phyloP scores from a whole-genome alignment of 768 basidiomycete species.

The Mycena olivaceomarginata region DNA sequence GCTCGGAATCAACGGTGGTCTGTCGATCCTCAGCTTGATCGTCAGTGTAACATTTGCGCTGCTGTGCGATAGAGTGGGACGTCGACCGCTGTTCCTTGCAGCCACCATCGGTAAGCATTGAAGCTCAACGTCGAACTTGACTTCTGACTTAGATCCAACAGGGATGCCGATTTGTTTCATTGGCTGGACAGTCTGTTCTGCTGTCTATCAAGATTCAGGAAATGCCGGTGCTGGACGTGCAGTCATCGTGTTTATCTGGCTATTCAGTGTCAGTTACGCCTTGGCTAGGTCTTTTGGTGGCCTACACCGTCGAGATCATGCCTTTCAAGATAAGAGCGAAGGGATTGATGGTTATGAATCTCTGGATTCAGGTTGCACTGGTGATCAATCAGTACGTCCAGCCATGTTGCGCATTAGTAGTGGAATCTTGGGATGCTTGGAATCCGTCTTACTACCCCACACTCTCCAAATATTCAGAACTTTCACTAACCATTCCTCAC shows the following conservation, averaged over 20 bases:
- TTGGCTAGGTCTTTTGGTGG: neutral
- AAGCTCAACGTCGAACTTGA: neutral
- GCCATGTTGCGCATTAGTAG: neutral
- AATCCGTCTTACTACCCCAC: neutral
- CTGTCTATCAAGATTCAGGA: neutral
- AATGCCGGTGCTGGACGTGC: neutral
- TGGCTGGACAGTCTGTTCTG: neutral
- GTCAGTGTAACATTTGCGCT: constrained; percentile 1
- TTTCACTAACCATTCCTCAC: neutral
- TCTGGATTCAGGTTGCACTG: neutral
- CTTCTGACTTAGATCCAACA: neutral
- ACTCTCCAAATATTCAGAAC: neutral
- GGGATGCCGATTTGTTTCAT: neutral
- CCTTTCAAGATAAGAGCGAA: neutral
- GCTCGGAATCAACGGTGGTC: neutral
- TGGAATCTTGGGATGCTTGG: neutral
- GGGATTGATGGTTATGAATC: neutral
- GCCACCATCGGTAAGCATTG: neutral
- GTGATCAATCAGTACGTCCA: neutral
- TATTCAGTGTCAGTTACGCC: neutral
- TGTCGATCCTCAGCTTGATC: neutral
- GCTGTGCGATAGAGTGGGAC: neutral
- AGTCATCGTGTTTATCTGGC: neutral
- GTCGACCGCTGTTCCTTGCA: neutral
- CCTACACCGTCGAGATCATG: constrained; percentile 1